Base-by-base conservation (phyloP, 805 yeast genomes). In the Pichia gijzeniarum region DNA sequence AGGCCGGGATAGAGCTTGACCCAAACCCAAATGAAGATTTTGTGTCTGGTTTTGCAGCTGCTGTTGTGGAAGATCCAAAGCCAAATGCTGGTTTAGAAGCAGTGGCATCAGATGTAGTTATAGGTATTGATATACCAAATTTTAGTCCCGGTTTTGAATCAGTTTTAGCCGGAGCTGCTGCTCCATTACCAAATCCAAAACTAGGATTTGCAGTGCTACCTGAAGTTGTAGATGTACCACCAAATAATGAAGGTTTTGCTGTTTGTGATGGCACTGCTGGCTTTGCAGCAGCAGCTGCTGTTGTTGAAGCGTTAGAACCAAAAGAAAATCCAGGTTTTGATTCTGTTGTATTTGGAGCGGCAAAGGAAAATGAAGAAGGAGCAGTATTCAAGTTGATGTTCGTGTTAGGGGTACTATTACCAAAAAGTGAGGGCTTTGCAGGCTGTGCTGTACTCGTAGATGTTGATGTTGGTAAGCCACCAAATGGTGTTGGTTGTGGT, bases 311-410 rank as follows among this genome's bases (percentile, higher is more conserved):
- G 13, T 30, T 34, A 25, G 50, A 35, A 38, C 56, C 54, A 43
- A 52, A 54, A 12, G 47, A 38, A 30, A 54, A 49, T 4, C 41
- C 43, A 33, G 49, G 33, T 27, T 34, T 33, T 5, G 44, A 3
- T 27, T 22, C 37, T 25, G 35, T 8, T 17, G 25, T 30, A 17
- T 45, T 43, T 22, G 49, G 38, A 22, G 38, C 33, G 12, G 44
- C n/a, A 20, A 17, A 40, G 21, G 43, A 14, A 32, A 40, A 40
- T 14, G 47, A 18, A n/a, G 41, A 22, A 20, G 44, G 22, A 25
- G 46, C 32, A 4, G 45, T 17, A 25, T 25, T 25, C 6, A 10
- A 25, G 28, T 7, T 25, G 10, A 10, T 25, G 10, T 25, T 25
- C 6, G 28, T 25, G 10, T 25, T 25, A 25, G 28, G 10, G 18